These are phyloP conservation scores for Abelmoschus esculentus DNA, from an alignment of 345 rosid genomes.

Conservation along the genomic window DNA sequence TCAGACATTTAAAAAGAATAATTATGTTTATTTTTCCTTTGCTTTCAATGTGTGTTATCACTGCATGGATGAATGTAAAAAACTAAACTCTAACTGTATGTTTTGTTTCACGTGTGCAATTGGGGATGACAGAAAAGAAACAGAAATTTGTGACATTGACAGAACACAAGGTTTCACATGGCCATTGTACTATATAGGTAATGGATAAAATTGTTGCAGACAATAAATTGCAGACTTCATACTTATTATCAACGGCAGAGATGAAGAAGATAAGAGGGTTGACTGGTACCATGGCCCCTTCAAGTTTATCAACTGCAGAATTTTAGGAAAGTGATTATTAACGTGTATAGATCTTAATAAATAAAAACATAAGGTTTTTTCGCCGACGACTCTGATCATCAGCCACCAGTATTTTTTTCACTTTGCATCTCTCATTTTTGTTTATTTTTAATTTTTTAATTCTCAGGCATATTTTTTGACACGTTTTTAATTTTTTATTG, in stretches of 20 bases:
- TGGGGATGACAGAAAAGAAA: neutral
- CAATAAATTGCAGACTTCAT: neutral
- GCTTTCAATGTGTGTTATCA: neutral
- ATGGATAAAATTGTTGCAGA: neutral
- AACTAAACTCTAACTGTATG: neutral
- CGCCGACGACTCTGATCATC: too few relatives aligned
- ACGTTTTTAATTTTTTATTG: too few relatives aligned
- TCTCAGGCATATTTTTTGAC: too few relatives aligned
- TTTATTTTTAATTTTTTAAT: too few relatives aligned
- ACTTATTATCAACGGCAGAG: neutral
- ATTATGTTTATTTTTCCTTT: neutral
- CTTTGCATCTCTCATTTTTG: too few relatives aligned
- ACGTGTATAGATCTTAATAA: too few relatives aligned
- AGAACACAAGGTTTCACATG: conserved; percentile 23
- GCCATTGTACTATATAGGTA: conserved; percentile 11
- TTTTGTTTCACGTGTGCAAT: neutral
- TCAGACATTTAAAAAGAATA: neutral
- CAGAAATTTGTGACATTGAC: conserved; percentile 19
- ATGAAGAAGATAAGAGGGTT: neutral
- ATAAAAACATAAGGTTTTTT: too few relatives aligned
- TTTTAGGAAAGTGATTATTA: too few relatives aligned
- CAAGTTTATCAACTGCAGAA: neutral
- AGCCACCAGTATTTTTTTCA: too few relatives aligned
- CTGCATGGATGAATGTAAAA: neutral
- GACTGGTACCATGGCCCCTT: neutral